Evolutionary conservation across 495 filamentous ascomycete species (phyloP).

Genomic region (Penicillium goetzii): DNA sequence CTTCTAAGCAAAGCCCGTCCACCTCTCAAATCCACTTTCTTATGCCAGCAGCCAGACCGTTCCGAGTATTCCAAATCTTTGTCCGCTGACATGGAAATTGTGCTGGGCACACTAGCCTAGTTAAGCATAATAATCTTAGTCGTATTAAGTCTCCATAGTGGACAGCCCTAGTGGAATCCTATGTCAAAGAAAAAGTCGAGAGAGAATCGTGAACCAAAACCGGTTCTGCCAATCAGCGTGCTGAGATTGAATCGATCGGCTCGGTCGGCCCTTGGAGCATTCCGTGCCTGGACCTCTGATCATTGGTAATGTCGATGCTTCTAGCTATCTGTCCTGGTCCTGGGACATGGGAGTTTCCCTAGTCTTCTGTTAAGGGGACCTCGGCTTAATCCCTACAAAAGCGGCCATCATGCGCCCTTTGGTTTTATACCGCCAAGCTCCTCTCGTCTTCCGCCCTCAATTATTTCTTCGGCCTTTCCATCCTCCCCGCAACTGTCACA

Average conservation of each 20-base stretch:
- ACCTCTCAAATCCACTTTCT: slow-evolving; percentile 7
- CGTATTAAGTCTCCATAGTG: background rate
- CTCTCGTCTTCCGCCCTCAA: background rate
- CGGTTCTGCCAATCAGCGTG: slow-evolving; percentile 2
- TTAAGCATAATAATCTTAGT: slow-evolving; percentile 20
- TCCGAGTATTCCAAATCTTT: slow-evolving; percentile 10
- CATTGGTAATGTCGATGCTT: slow-evolving; percentile 21
- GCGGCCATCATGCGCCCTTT: slow-evolving; percentile 16
- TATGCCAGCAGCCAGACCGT: slow-evolving; percentile 10
- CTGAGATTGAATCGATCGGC: background rate
- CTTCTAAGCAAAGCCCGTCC: slow-evolving; percentile 18
- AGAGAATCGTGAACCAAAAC: background rate
- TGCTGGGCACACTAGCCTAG: slow-evolving; percentile 8
- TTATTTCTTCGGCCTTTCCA: background rate
- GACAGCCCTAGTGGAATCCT: background rate
- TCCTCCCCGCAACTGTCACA: slow-evolving; percentile 10
- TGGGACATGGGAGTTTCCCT: background rate
- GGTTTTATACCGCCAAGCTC: slow-evolving; percentile 10
- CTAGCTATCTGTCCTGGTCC: background rate
- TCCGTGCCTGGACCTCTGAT: slow-evolving; percentile 22
- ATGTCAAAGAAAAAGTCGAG: background rate
- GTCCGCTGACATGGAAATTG: slow-evolving; percentile 6
- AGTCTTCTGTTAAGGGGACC: slow-evolving; percentile 4
- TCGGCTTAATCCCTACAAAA: slow-evolving; percentile 25
- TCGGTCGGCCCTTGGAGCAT: slow-evolving; percentile 12